These are phyloP conservation scores for Russula sp. DNA, from an alignment of 768 basidiomycete species.

Conservation along the genomic window DNA sequence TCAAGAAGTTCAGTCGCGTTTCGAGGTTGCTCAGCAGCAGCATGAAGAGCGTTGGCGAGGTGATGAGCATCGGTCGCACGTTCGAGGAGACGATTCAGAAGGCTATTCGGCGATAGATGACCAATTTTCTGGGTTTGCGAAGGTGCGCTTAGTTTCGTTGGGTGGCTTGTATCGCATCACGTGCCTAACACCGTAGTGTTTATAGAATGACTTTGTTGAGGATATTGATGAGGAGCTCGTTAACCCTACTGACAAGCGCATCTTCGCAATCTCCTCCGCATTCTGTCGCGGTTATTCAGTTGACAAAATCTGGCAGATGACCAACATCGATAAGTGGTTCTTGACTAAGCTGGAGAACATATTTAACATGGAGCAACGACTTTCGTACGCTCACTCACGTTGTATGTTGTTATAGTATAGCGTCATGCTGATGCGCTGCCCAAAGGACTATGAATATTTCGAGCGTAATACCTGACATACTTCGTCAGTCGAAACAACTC, in stretches of 20 bases:
- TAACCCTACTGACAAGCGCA: constrained; percentile 95
- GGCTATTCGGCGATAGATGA: constrained; percentile 97
- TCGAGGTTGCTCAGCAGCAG: constrained; percentile 86
- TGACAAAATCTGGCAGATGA: constrained; percentile 96
- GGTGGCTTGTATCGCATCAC: not conserved
- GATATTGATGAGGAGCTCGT: constrained; percentile 89
- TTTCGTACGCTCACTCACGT: constrained; percentile 55
- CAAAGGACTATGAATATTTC: constrained; percentile 61
- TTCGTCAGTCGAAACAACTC: constrained; percentile 85
- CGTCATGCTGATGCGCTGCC: constrained; percentile 11
- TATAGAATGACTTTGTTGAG: constrained; percentile 80
- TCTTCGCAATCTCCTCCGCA: constrained; percentile 94
- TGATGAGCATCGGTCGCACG: constrained; percentile 97
- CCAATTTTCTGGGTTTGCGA: constrained; percentile 87
- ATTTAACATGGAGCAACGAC: constrained; percentile 69
- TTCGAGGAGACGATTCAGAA: constrained; percentile 99
- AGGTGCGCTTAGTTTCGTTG: constrained; percentile 46
- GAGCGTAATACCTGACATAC: constrained; percentile 55
- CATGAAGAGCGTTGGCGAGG: constrained; percentile 99
- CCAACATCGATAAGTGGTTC: constrained; percentile 99
- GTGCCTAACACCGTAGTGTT: not conserved
- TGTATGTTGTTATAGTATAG: not conserved
- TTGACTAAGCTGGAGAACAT: constrained; percentile 84
- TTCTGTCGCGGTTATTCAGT: constrained; percentile 91
- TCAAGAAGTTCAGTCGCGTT: constrained; percentile 96